Conservation (phyloP, 163 green algal genomes). For the Trebouxia gelatinosa region DNA sequence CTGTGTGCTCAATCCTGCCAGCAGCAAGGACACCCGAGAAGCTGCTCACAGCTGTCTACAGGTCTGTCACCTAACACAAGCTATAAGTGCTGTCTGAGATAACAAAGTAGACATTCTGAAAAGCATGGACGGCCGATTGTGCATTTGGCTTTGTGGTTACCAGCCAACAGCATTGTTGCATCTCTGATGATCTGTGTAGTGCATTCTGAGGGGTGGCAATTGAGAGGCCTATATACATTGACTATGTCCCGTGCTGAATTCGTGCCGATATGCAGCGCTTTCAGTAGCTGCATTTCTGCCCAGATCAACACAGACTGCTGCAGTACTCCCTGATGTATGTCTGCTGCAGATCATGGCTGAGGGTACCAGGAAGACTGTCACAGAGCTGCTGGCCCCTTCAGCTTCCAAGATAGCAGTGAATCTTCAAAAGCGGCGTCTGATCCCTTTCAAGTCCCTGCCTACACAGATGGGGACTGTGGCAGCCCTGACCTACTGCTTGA, state of each 20-base stretch:
- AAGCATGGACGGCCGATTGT: neutral
- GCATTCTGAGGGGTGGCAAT: neutral
- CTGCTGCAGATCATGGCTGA: conserved; percentile 46
- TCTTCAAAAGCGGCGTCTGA: conserved; percentile 56
- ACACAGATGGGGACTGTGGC: conserved; percentile 53
- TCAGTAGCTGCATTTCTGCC: too few species aligned
- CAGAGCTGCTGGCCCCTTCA: conserved; percentile 54
- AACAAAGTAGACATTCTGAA: neutral
- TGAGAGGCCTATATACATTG: neutral
- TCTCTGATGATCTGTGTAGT: too few species aligned
- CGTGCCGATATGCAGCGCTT: neutral
- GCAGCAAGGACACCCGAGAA: conserved; percentile 39
- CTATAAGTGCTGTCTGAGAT: neutral
- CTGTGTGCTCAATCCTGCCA: conserved; percentile 41
- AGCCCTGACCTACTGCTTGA: conserved; percentile 64
- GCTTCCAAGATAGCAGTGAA: conserved; percentile 38
- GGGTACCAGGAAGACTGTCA: conserved; percentile 34
- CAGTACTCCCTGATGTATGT: conserved; percentile 13
- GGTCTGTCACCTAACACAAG: neutral
- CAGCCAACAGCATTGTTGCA: too few species aligned
- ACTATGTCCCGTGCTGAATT: neutral
- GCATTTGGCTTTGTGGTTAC: neutral
- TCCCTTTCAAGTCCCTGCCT: conserved; percentile 53
- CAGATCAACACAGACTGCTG: neutral
- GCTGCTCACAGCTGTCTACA: conserved; percentile 39